Evolutionary conservation across 1,284 basidiomycete genomes (phyloP).

Genomic region (Cystobasidium slooffiae): DNA sequence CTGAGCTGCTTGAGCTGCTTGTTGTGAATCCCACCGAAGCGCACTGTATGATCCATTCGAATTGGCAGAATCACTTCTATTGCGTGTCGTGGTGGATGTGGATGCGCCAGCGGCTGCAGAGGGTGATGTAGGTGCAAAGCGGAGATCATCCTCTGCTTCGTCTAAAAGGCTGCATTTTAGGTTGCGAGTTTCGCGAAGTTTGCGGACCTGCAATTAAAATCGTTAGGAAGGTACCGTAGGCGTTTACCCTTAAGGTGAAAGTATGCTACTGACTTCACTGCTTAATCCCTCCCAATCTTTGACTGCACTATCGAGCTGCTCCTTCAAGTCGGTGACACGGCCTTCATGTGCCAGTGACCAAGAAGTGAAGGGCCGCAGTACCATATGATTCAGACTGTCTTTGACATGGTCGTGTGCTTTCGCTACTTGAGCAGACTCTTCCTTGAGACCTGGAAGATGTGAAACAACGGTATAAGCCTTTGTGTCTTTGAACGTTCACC

Average conservation of each 20-base stretch:
- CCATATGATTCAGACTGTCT: constrained; percentile 26
- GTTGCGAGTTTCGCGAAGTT: constrained; percentile 26
- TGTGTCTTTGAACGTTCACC: too few species aligned
- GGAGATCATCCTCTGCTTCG: constrained; percentile 34
- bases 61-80: constrained; percentile 19
- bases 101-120: constrained; percentile 10
- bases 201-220: constrained; percentile 22
- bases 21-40: constrained; percentile 16
- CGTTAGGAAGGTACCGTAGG: neutral
- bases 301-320: constrained; percentile 25
- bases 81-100: neutral
- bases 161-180: constrained; percentile 32
- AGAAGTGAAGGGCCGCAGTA: constrained; percentile 34
- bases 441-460: constrained; percentile 23
- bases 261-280: neutral
- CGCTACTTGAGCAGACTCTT: constrained; percentile 33
- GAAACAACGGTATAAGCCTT: neutral
- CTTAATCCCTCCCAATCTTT: constrained; percentile 28
- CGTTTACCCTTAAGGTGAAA: too few species aligned
- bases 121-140: constrained; percentile 38
- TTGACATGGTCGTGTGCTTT: constrained; percentile 37
- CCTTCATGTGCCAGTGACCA: constrained; percentile 29
- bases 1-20: constrained; percentile 40
- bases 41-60: constrained; percentile 14
- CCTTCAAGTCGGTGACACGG: constrained; percentile 18